These are phyloP conservation scores for Tuber brumale DNA, from an alignment of 495 filamentous ascomycete genomes.

Conservation along the genomic window DNA sequence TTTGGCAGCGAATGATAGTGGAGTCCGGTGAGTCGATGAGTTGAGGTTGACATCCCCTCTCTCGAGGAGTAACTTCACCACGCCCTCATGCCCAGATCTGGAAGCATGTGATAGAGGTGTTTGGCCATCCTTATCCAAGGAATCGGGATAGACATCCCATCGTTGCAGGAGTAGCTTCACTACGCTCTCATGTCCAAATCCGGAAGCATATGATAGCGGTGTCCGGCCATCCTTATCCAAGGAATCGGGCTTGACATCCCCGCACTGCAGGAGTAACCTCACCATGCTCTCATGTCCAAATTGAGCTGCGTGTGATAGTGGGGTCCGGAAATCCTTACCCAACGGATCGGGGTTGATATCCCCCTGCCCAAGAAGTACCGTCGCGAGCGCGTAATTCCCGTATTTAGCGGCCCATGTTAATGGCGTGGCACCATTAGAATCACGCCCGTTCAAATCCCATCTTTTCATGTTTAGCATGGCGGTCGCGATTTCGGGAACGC, in stretches of 20 bases:
- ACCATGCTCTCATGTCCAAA: constrained; percentile 35
- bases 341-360: constrained; percentile 12
- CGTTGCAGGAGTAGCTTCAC: constrained; percentile 18
- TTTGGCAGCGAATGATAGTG: not conserved
- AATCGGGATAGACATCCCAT: constrained; percentile 10
- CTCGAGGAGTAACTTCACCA: not conserved
- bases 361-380: constrained; percentile 24
- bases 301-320: constrained; percentile 40
- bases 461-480: not conserved
- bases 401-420: constrained; percentile 38
- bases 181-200: constrained; percentile 43
- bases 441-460: not conserved
- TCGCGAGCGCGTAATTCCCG: constrained; percentile 37
- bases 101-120: constrained; percentile 28
- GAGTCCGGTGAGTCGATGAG: not conserved
- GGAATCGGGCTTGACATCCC: constrained; percentile 18
- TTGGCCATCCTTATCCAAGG: constrained; percentile 14
- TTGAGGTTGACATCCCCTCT: not conserved
- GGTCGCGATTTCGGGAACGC: not conserved
- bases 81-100: not conserved
- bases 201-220: constrained; percentile 44
- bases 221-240: constrained; percentile 37
- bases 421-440: constrained; percentile 20
- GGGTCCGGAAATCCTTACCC: constrained; percentile 26
- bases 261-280: constrained; percentile 29